phyloP scores from a whole-genome alignment of 2,329 filamentous ascomycete species.

The Colletotrichum sp. region DNA sequence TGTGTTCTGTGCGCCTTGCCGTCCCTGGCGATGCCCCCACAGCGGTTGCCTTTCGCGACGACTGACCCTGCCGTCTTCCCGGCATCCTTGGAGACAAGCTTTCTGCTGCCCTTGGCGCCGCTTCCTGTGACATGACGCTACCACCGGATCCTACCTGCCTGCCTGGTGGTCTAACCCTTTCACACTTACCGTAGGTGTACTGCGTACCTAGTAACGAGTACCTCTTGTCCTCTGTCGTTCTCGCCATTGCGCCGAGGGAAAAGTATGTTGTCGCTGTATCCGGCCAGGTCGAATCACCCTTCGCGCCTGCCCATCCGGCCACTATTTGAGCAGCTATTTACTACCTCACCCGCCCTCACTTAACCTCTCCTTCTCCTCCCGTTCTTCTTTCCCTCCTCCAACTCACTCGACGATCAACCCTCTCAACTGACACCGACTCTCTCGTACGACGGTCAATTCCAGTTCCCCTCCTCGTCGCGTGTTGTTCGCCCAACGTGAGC shows the following conservation, averaged over 20 bases:
- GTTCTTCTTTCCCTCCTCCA: not conserved
- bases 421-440: not conserved
- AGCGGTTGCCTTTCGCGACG: not conserved
- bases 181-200: not conserved
- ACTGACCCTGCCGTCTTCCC: slow-evolving; percentile 18
- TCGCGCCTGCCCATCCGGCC: not conserved
- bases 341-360: not conserved
- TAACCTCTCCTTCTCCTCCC: not conserved
- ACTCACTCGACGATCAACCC: slow-evolving; percentile 5
- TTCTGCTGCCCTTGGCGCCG: slow-evolving; percentile 15
- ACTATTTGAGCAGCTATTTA: slow-evolving; percentile 14
- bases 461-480: not conserved
- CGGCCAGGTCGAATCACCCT: not conserved
- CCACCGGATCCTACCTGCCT: not conserved
- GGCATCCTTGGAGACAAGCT: slow-evolving; percentile 23
- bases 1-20: not conserved
- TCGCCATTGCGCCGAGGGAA: not conserved
- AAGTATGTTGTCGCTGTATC: not conserved
- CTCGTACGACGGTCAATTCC: not conserved
- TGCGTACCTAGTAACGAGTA: not conserved
- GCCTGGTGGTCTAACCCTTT: not conserved
- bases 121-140: slow-evolving; percentile 13
- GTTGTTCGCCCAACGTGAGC: not conserved
- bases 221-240: not conserved
- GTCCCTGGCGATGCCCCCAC: not conserved